These are phyloP conservation scores for Corchorus olitorius DNA, from an alignment of 345 rosid genomes.

Conservation along the genomic window DNA sequence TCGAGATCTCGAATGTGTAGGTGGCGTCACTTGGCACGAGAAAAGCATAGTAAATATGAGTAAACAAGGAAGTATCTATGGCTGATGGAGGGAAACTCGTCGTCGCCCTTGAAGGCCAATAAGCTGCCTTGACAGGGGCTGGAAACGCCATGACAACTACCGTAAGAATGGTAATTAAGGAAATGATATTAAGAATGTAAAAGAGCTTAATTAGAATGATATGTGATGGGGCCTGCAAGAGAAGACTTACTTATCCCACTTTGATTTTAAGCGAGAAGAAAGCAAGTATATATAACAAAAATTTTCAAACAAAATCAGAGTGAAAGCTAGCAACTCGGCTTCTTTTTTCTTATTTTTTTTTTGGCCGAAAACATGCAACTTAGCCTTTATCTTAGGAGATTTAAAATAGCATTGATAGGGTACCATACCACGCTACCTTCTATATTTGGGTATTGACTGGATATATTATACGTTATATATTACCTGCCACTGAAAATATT, in stretches of 20 bases:
- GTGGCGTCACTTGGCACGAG: constrained; percentile 48
- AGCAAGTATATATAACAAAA: not conserved
- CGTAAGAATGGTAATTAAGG: not conserved
- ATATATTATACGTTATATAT: too few relatives aligned
- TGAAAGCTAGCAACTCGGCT: too few relatives aligned
- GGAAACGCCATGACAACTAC: constrained; percentile 22
- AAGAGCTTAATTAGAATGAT: not conserved
- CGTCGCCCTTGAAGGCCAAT: constrained; percentile 50
- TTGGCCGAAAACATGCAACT: too few relatives aligned
- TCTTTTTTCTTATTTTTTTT: too few relatives aligned
- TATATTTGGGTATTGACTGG: too few relatives aligned
- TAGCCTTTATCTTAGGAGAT: not conserved
- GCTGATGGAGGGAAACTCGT: constrained; percentile 47
- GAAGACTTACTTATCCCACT: not conserved
- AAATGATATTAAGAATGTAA: not conserved
- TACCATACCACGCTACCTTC: too few relatives aligned
- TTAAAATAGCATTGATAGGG: not conserved
- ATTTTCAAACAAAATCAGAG: too few relatives aligned
- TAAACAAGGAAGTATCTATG: constrained; percentile 50
- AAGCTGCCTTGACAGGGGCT: constrained; percentile 45
- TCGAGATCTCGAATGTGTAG: constrained; percentile 33
- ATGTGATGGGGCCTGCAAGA: not conserved
- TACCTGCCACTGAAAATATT: not conserved
- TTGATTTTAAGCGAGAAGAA: too few relatives aligned
- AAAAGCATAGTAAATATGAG: constrained; percentile 62